phyloP scores from a whole-genome alignment of 192 early-diverging fungal genomes.

The Umbelopsis vinacea region DNA sequence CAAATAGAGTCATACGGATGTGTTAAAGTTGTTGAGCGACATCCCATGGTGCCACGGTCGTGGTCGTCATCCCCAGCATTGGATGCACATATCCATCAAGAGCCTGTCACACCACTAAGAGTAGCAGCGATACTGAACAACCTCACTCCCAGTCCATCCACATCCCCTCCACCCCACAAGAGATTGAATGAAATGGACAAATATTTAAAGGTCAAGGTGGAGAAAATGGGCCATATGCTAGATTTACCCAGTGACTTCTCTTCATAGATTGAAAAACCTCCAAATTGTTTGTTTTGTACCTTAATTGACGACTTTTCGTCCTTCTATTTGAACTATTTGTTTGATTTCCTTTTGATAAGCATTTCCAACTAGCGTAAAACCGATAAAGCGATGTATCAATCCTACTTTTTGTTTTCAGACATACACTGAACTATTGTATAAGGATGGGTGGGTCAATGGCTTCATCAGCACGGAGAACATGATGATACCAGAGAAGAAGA shows the following conservation, averaged over 20 bases:
- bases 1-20: conserved; percentile 68
- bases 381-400: no score
- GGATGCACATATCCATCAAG: conserved; percentile 23
- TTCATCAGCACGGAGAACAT: conserved; percentile 1
- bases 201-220: conserved; percentile 88
- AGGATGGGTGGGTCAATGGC: neutral
- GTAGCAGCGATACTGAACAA: neutral
- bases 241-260: conserved; percentile 49
- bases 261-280: neutral
- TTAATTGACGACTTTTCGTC: neutral
- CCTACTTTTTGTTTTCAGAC: no score
- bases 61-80: conserved; percentile 62
- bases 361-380: no score
- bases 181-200: conserved; percentile 68
- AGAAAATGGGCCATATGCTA: conserved; percentile 92
- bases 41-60: conserved; percentile 89
- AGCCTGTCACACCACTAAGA: neutral
- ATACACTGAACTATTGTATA: conserved; percentile 8
- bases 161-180: conserved; percentile 35
- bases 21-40: conserved; percentile 79
- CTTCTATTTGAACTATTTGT: conserved; percentile 6
- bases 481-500: conserved; percentile 3
- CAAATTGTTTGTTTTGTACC: neutral
- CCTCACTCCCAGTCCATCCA: conserved; percentile 25
- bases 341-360: neutral